Conservation (phyloP, 176 grass and related monocot species). For the Dactylis glomerata region DNA sequence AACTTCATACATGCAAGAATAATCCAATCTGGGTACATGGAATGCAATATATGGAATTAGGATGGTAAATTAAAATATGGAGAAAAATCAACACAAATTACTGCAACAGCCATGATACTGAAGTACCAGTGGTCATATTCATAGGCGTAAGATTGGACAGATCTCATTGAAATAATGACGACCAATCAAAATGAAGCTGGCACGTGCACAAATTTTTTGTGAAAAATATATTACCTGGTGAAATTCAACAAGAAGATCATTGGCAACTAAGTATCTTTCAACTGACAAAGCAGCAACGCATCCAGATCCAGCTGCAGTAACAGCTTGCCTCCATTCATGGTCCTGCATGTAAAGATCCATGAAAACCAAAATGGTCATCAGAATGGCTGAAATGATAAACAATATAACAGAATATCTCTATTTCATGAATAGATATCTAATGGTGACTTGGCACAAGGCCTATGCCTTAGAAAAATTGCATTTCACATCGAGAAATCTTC, state of each 20-base stretch:
- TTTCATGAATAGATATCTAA: slow-evolving; percentile 10
- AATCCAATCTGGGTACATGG: background rate
- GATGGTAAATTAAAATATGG: background rate
- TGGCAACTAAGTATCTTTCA: slow-evolving; percentile 92
- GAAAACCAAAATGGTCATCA: slow-evolving; percentile 9
- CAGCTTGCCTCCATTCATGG: slow-evolving; percentile 96
- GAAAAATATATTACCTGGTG: slow-evolving; percentile 67
- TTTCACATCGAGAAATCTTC: background rate
- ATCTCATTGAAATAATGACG: background rate
- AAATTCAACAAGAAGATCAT: slow-evolving; percentile 94
- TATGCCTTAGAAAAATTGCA: background rate
- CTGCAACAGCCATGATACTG: background rate
- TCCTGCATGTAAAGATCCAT: slow-evolving; percentile 50
- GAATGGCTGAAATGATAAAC: background rate
- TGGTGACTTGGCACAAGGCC: background rate
- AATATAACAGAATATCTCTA: background rate
- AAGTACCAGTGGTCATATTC: background rate
- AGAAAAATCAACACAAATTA: background rate
- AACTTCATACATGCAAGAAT: background rate
- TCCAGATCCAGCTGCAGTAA: slow-evolving; percentile 98
- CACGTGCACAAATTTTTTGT: background rate
- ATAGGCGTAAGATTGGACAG: slow-evolving; percentile 3
- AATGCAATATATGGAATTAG: background rate
- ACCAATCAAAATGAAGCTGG: background rate
- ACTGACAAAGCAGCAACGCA: slow-evolving; percentile 95